Conservation (phyloP, 305 asterid species). For the Fraxinus paxiana region DNA sequence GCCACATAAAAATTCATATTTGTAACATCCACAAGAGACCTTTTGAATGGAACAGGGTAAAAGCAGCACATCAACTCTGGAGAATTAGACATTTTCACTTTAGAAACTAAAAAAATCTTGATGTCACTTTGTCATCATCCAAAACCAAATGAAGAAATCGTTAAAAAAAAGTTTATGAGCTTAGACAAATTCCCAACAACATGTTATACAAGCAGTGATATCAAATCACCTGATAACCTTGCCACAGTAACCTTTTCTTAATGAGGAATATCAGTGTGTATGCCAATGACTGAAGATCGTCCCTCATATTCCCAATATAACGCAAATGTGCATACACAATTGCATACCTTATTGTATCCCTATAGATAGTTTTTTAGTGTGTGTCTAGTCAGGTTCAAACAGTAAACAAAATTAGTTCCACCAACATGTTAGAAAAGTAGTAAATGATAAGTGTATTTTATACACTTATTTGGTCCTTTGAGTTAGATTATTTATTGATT, state of each 20-base stretch:
- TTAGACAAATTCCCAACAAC: slow-evolving; percentile 16
- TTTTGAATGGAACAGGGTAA: slow-evolving; percentile 85
- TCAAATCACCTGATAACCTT: slow-evolving; percentile 79
- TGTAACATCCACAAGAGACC: slow-evolving; percentile 79
- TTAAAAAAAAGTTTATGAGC: not conserved
- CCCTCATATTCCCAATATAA: slow-evolving; percentile 91
- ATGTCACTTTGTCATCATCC: slow-evolving; percentile 73
- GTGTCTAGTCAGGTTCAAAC: slow-evolving; percentile 7
- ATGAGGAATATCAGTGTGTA: slow-evolving; percentile 92
- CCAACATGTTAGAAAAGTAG: slow-evolving; percentile 30
- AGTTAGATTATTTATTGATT: no score
- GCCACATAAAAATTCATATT: slow-evolving; percentile 66
- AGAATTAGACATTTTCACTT: slow-evolving; percentile 92
- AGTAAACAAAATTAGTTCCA: slow-evolving; percentile 19
- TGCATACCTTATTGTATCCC: slow-evolving; percentile 91
- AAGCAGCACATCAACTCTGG: slow-evolving; percentile 92
- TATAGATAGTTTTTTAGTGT: slow-evolving; percentile 33
- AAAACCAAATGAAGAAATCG: slow-evolving; percentile 21
- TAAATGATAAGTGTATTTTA: no score
- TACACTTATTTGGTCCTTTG: no score
- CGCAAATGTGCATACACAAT: slow-evolving; percentile 97
- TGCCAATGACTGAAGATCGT: slow-evolving; percentile 89
- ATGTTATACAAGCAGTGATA: slow-evolving; percentile 11
- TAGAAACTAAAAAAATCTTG: slow-evolving; percentile 92
- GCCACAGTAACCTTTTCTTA: slow-evolving; percentile 94